Conservation (phyloP, 306 rosid species). For the Morella rubra region DNA sequence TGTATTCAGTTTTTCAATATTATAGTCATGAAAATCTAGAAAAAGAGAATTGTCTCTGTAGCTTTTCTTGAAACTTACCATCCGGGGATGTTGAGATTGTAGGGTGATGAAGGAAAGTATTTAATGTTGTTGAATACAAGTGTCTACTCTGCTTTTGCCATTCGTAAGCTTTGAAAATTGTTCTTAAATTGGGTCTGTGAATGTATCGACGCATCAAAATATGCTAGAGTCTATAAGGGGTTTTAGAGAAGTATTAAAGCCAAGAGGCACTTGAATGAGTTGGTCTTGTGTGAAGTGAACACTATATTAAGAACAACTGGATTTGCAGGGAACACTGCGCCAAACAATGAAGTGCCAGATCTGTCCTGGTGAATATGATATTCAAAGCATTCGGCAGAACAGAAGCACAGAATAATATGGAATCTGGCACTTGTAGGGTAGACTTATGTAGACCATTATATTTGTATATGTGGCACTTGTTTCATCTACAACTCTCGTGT, state of each 20-base stretch:
- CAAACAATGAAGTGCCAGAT: not conserved
- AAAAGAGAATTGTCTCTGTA: not conserved
- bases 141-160: not conserved
- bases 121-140: not conserved
- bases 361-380: not conserved
- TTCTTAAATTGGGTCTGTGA: not conserved
- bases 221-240: not conserved
- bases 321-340: not conserved
- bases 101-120: not conserved
- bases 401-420: not conserved
- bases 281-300: not conserved
- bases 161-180: not conserved
- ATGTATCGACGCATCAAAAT: not conserved
- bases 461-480: not conserved
- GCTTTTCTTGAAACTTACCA: not conserved
- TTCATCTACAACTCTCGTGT: not conserved
- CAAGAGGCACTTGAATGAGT: not conserved
- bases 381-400: not conserved
- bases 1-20: not conserved
- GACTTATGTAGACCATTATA: no score
- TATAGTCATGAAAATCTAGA: not conserved
- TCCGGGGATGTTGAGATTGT: not conserved
- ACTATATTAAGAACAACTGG: not conserved
- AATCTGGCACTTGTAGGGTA: not conserved
- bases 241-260: not conserved